Base-by-base conservation (phyloP, 2,329 filamentous ascomycete species). In the Paraconiothyrium brasiliense region DNA sequence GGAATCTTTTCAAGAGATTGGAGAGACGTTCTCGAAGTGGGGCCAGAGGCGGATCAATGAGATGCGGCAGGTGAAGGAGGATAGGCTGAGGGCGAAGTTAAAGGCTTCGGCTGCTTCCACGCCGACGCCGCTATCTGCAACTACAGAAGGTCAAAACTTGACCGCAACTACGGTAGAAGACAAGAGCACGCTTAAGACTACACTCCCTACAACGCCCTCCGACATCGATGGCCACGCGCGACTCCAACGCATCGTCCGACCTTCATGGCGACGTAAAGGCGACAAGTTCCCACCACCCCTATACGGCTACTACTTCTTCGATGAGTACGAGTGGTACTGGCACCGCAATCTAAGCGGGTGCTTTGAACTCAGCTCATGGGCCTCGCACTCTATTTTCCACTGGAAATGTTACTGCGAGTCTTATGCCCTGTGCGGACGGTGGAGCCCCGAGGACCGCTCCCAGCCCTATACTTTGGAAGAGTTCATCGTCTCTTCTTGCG, bases 291-390 rank as follows among this genome's bases (percentile, higher is more conserved):
- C 50, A 3, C 35, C 2, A 4, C 3, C 7, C 16, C 58, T 62
- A 10, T 1, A 13, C n/a, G 52, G 46, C 20, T 65, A 54, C 58
- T 14, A 16, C 3, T 67, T 60, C 55, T 65, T 63, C 39, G 58
- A 44, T 13, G 60, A 59, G 8, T 62, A 56, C 30, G 44, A 22
- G 1, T 65, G 65, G 63, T 55, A 61, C 37, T 67, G 63, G 61
- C 66, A 64, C 37, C 55, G 64, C 6, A 63, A 66, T 16, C 5
- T 35, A 24, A 61, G 54, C 44, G 66, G 63, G 5, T 66, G 61
- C 27, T 64, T 61, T 57, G 32, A 51, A 2, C 50, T 65, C 4
- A 46, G 49, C 9, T 65, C 57, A 5, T 57, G 32, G 30, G 20
- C 20, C n/a, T 27, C 41, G 35, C 51, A 37, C 11, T 41, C 39